Evolutionary conservation across 371 early-diverging fungal genomes (phyloP).

Genomic region (Amoeboradix gromovi): DNA sequence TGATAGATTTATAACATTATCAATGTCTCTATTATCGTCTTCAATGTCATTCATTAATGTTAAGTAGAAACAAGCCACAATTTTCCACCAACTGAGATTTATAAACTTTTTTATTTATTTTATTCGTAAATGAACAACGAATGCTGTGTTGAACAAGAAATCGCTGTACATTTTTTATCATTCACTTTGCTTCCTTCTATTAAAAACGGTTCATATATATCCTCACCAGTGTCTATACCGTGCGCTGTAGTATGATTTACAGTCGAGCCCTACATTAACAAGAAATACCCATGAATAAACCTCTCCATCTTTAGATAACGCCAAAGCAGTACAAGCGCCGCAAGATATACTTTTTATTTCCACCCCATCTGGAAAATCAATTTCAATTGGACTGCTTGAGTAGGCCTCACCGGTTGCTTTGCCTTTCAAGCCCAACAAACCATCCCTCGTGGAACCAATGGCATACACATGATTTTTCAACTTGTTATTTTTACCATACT

Average conservation of each 20-base stretch:
- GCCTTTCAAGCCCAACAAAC: neutral
- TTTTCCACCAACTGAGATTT: too few species aligned
- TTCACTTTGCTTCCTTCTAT: neutral
- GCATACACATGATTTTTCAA: neutral
- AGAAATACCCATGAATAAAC: neutral
- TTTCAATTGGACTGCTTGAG: neutral
- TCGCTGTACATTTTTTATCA: neutral
- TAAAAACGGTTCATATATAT: neutral
- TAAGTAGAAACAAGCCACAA: too few species aligned
- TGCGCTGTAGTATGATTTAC: neutral
- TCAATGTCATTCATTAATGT: too few species aligned
- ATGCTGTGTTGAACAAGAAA: neutral
- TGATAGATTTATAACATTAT: too few species aligned
- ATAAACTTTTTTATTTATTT: too few species aligned
- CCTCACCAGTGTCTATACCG: neutral
- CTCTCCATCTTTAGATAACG: neutral
- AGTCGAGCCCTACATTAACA: neutral
- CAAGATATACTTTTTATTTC: neutral
- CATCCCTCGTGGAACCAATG: neutral
- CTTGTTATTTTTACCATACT: too few species aligned
- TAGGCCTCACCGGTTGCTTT: neutral
- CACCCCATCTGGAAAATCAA: neutral
- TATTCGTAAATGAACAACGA: neutral
- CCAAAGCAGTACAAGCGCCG: neutral
- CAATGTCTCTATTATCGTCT: too few species aligned